phyloP scores from a whole-genome alignment of 2,329 filamentous ascomycete species.

The Scedosporium apiospermum region DNA sequence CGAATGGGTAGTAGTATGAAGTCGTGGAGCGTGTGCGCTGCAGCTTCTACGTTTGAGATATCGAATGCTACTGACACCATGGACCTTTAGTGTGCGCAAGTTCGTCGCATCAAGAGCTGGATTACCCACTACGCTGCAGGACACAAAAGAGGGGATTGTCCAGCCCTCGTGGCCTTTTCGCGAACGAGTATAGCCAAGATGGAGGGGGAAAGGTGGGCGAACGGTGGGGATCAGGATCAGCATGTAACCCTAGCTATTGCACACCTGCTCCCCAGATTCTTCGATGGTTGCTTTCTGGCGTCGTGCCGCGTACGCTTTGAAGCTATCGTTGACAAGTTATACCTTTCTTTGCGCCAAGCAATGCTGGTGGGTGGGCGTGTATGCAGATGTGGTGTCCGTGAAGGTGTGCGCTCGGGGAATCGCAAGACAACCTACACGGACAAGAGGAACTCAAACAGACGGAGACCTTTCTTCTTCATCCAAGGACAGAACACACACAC shows the following conservation, averaged over 20 bases:
- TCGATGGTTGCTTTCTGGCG: background rate
- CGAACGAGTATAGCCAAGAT: background rate
- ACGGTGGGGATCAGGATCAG: background rate
- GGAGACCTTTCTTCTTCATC: background rate
- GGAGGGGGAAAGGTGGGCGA: background rate
- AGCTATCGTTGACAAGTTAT: background rate
- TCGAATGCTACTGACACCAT: no score
- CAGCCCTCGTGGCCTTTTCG: background rate
- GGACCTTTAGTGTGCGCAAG: no score
- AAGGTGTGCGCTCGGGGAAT: background rate
- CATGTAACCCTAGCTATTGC: background rate
- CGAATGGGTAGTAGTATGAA: background rate
- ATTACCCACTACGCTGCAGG: no score
- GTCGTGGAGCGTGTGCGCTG: background rate
- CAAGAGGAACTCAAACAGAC: background rate
- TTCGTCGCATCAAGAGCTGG: no score
- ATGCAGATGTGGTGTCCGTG: background rate
- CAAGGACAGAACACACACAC: background rate
- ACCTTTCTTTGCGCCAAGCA: background rate
- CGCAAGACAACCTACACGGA: background rate
- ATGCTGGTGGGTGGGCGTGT: background rate
- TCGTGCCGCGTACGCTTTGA: background rate
- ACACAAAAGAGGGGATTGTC: background rate
- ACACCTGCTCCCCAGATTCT: constrained; percentile 1
- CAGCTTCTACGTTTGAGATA: background rate